Percentiles rank a stretch among this genome's conserved stretches.
Evolutionary conservation across 805 yeast species (phyloP).

Genomic region (Lachancea sp.): DNA sequence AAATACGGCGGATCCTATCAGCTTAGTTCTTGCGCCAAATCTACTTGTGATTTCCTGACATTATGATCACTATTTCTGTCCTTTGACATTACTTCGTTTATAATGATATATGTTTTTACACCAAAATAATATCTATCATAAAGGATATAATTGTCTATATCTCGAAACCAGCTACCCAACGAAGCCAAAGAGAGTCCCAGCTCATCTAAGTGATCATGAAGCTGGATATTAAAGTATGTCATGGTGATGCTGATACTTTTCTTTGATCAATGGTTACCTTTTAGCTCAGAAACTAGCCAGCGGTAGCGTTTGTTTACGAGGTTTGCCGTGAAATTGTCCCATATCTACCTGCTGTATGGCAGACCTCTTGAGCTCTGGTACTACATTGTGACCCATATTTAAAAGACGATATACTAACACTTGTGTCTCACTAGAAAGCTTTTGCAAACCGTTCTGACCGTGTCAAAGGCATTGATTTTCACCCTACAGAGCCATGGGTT

Average conservation of each 20-base stretch:
- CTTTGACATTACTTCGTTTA: background rate
- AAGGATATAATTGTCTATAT: background rate
- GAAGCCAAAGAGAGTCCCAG: background rate
- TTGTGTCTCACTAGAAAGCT: slow-evolving; percentile 50
- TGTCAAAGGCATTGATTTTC: slow-evolving; percentile 96
- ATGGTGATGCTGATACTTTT: background rate
- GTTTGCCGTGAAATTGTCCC: background rate
- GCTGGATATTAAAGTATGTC: slow-evolving; percentile 10
- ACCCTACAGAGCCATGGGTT: slow-evolving; percentile 97
- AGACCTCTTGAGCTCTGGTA: too few relatives aligned
- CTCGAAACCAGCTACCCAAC: background rate
- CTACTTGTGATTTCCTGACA: too few relatives aligned
- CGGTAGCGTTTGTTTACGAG: background rate
- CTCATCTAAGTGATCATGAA: slow-evolving; percentile 2
- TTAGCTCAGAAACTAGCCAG: background rate
- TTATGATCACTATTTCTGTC: background rate
- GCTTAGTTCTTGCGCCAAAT: too few relatives aligned
- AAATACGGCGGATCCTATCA: too few relatives aligned
- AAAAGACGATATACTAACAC: slow-evolving; percentile 3
- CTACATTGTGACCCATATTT: background rate
- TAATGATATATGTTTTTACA: background rate
- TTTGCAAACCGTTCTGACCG: slow-evolving; percentile 91
- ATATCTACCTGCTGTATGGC: background rate
- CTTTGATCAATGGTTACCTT: background rate
- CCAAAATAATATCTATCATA: background rate